phyloP scores from a whole-genome alignment of 768 basidiomycete genomes.

The Termitomyces sp. region DNA sequence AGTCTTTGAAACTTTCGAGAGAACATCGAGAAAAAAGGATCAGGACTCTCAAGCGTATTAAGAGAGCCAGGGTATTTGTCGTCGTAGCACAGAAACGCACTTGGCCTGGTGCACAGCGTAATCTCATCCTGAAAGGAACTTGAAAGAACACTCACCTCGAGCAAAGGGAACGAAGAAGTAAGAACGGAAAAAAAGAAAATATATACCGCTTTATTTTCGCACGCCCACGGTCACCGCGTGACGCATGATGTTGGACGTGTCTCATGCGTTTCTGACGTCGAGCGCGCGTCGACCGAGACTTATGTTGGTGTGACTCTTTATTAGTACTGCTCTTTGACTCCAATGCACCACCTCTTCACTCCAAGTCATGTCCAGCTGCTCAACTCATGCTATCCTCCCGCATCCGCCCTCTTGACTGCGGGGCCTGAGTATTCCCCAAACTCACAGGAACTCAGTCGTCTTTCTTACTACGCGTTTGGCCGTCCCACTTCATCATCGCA shows the following conservation, averaged over 20 bases:
- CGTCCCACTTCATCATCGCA: neutral
- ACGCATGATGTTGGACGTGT: neutral
- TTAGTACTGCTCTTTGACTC: slow-evolving; percentile 11
- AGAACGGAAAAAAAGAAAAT: neutral
- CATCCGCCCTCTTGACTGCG: slow-evolving; percentile 65
- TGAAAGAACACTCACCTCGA: slow-evolving; percentile 13
- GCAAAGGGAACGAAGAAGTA: neutral
- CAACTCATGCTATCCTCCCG: slow-evolving; percentile 80
- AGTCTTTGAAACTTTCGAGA: too few relatives aligned
- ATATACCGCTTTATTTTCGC: neutral
- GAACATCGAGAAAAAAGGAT: slow-evolving; percentile 11
- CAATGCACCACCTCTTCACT: slow-evolving; percentile 71
- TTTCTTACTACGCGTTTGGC: slow-evolving; percentile 75
- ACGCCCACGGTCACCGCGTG: slow-evolving; percentile 12
- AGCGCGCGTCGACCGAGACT: slow-evolving; percentile 3
- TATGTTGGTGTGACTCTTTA: slow-evolving; percentile 3
- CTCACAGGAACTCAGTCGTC: slow-evolving; percentile 75
- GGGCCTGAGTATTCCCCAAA: slow-evolving; percentile 79
- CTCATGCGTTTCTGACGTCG: neutral
- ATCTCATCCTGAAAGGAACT: slow-evolving; percentile 32
- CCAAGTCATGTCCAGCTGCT: slow-evolving; percentile 82
- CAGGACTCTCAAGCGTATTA: slow-evolving; percentile 50
- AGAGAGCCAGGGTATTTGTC: slow-evolving; percentile 42
- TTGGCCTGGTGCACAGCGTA: slow-evolving; percentile 60
- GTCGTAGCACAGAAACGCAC: slow-evolving; percentile 33